phyloP scores from a whole-genome alignment of 192 early-diverging fungal species.

The Allomyces javanicus region DNA sequence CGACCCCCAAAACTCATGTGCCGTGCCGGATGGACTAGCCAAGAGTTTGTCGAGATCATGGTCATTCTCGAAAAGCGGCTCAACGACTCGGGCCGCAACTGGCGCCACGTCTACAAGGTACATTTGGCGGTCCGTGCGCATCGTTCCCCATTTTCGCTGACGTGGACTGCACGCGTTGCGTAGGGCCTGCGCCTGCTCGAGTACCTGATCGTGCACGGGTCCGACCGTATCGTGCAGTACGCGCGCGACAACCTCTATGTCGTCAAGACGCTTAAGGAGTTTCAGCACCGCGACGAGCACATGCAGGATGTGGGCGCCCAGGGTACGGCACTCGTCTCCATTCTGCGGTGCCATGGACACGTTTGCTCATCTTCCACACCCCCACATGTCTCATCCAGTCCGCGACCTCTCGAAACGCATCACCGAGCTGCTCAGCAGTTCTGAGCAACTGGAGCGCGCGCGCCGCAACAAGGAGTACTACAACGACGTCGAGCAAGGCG shows the following conservation, averaged over 20 bases:
- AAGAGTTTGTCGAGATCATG: constrained; percentile 89
- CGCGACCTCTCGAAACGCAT: background rate
- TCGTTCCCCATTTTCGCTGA: background rate
- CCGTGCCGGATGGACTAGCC: constrained; percentile 17
- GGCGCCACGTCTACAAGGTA: constrained; percentile 97
- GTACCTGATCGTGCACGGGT: constrained; percentile 65
- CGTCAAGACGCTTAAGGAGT: constrained; percentile 92
- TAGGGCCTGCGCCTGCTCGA: constrained; percentile 71
- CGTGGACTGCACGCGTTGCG: background rate
- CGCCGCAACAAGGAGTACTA: too few relatives aligned
- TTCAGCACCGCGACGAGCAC: constrained; percentile 83
- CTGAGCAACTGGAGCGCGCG: too few relatives aligned
- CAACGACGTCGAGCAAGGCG: too few relatives aligned
- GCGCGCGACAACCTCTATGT: constrained; percentile 74
- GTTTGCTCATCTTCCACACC: too few relatives aligned
- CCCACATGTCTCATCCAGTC: background rate
- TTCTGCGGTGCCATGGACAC: too few relatives aligned
- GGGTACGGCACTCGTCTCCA: constrained; percentile 21
- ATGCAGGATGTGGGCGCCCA: constrained; percentile 80
- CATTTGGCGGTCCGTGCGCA: background rate
- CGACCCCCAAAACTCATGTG: too few relatives aligned
- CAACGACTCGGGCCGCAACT: constrained; percentile 94
- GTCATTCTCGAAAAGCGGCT: constrained; percentile 93
- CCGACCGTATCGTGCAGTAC: constrained; percentile 69
- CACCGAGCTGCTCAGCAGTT: background rate